Conservation (phyloP, 192 early-diverging fungal genomes). For the Coemansia sp. region DNA sequence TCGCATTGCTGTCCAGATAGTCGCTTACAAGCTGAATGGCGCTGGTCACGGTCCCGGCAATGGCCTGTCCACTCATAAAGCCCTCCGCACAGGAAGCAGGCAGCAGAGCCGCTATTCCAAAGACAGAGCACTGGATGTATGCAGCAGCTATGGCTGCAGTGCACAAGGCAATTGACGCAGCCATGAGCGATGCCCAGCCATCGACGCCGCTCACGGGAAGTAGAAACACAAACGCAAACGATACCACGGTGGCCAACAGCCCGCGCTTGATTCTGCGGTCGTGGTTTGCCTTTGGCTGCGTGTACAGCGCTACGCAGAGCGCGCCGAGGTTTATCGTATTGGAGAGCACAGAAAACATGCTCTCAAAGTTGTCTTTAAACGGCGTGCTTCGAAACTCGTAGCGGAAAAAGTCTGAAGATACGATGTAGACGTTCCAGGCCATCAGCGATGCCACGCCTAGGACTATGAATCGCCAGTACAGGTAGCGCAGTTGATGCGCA, state of each 20-base stretch:
- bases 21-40: conserved; percentile 60
- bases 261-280: conserved; percentile 35
- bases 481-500: conserved; percentile 11
- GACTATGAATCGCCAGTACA: conserved; percentile 59
- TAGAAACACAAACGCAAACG: conserved; percentile 55
- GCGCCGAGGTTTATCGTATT: conserved; percentile 58
- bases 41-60: conserved; percentile 67
- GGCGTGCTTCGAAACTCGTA: conserved; percentile 57
- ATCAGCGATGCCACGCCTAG: conserved; percentile 70
- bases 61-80: conserved; percentile 64
- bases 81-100: conserved; percentile 66
- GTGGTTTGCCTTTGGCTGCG: conserved; percentile 43
- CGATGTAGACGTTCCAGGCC: conserved; percentile 80
- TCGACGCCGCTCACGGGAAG: conserved; percentile 53
- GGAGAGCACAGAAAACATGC: conserved; percentile 66
- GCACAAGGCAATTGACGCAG: conserved; percentile 54
- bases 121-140: conserved; percentile 66
- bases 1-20: conserved; percentile 2
- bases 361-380: conserved; percentile 68
- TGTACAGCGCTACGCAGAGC: conserved; percentile 53
- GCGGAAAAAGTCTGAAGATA: conserved; percentile 69
- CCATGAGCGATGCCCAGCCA: conserved; percentile 41
- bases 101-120: conserved; percentile 64
- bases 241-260: conserved; percentile 51
- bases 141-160: conserved; percentile 60